Base-by-base conservation (phyloP, 257 asterid genomes). In the Nicotiana obtusifolia region DNA sequence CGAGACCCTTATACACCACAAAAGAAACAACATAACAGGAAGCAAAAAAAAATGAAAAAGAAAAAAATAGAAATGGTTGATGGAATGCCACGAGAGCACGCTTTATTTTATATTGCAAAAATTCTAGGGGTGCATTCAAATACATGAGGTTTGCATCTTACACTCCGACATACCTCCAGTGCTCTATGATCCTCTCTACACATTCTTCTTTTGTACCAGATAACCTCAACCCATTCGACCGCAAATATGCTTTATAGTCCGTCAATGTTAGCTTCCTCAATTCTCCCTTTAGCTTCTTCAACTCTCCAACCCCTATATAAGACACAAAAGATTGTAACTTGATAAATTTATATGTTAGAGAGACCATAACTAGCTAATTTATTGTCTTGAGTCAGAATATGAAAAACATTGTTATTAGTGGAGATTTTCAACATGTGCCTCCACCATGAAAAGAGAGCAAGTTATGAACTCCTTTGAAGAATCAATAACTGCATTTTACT, bases 181-280 rank as follows among this genome's bases (percentile, higher is more conserved):
- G 95, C 88, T 91, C 97, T 90, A 88, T 80, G 73, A 91, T 91
- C 81, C 96, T 87, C 80, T 82, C 85, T 16, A 89, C 84, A 81
- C 94, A 91, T 75, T 93, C 94, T 24, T 83, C 90, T 81, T 85
- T 93, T 54, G 90, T 88, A 77, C 96, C 97, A 17, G 92, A 86
- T 17, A 93, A 82, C 82, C 97, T 87, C 91, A 91, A 91, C 14
- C 89, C 89, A 84, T 91, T 87, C 41, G 68, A 83, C 62, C 95
- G 86, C 77, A 91, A 88, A 84, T 90, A 91, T 10, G 87, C 89
- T 85, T 89, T 90, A 87, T 90, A 91, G 78, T 91, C 95, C 44
- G 37, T 59, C 80, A 89, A 59, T 47, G 71, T 89, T 52, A 93
- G 82, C 41, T 83, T 89, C 67, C 83, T 84, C 22, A 90, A 77